These are phyloP conservation scores for Penicillium waksmanii DNA, from an alignment of 495 filamentous ascomycete species.

Conservation along the genomic window DNA sequence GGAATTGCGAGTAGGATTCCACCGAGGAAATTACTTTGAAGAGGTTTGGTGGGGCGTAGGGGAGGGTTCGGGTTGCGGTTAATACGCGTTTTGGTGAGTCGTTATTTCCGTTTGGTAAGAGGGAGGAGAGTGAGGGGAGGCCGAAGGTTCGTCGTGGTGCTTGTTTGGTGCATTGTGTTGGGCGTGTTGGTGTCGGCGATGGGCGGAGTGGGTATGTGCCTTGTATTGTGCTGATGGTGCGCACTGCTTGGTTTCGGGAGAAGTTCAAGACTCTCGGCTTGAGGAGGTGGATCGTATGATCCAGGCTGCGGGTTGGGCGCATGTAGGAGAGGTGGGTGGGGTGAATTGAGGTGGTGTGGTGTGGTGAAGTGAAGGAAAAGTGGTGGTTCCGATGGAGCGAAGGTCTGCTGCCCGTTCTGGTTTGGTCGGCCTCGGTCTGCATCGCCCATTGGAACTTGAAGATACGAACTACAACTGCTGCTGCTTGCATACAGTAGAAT, in stretches of 20 bases:
- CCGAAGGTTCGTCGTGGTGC: constrained; percentile 24
- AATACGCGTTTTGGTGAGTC: constrained; percentile 53
- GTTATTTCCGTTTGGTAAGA: constrained; percentile 37
- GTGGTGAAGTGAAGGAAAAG: constrained; percentile 5
- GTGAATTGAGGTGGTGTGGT: neutral
- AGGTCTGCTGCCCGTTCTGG: too few species aligned
- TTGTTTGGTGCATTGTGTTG: constrained; percentile 12
- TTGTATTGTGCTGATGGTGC: constrained; percentile 23
- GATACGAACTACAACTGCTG: neutral
- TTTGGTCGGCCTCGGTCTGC: too few species aligned
- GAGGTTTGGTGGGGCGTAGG: constrained; percentile 69
- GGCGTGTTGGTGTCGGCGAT: neutral
- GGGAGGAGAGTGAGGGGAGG: constrained; percentile 41
- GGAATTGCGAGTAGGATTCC: constrained; percentile 76
- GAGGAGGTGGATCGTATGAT: constrained; percentile 6
- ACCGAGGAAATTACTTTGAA: constrained; percentile 86
- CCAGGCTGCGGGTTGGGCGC: constrained; percentile 19
- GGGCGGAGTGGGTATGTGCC: constrained; percentile 10
- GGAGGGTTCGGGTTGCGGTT: constrained; percentile 75
- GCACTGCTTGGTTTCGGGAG: neutral
- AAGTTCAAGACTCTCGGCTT: neutral
- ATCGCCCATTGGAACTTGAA: too few species aligned
- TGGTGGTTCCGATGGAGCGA: too few species aligned
- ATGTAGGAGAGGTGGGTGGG: constrained; percentile 13
- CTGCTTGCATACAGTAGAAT: neutral